These are phyloP conservation scores for Acorus calamus DNA, from an alignment of 106 monocot genomes.

Conservation along the genomic window DNA sequence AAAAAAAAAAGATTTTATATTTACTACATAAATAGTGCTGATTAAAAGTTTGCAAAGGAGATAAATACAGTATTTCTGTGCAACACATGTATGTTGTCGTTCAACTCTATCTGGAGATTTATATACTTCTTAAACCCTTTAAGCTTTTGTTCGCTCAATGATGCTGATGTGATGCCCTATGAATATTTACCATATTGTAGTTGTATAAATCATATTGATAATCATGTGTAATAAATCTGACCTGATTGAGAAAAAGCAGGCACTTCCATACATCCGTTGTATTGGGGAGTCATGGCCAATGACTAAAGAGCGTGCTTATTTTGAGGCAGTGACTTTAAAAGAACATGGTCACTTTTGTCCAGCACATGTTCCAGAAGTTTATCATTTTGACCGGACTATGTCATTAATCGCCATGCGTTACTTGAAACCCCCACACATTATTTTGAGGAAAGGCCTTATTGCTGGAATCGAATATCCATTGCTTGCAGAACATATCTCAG, in stretches of 20 bases:
- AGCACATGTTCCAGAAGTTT: conserved; percentile 85
- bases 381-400: conserved; percentile 80
- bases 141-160: too few species aligned
- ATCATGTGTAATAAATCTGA: background rate
- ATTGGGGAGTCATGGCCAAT: conserved; percentile 94
- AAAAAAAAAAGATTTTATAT: too few species aligned
- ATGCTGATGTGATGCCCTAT: too few species aligned
- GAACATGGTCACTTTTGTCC: conserved; percentile 76
- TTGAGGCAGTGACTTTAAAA: conserved; percentile 57
- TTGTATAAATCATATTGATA: background rate
- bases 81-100: too few species aligned
- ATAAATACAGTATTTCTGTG: too few species aligned
- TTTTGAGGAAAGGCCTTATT: conserved; percentile 90
- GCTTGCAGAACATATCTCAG: conserved; percentile 84
- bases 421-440: conserved; percentile 89
- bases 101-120: too few species aligned
- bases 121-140: too few species aligned
- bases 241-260: conserved; percentile 21
- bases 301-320: conserved; percentile 88
- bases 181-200: too few species aligned
- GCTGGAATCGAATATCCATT: conserved; percentile 87
- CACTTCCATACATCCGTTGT: conserved; percentile 85
- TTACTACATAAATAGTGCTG: too few species aligned
- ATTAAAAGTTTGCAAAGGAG: too few species aligned
- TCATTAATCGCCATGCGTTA: conserved; percentile 90